phyloP scores from a whole-genome alignment of 371 early-diverging fungal genomes.

The Saksenaea oblongispora region DNA sequence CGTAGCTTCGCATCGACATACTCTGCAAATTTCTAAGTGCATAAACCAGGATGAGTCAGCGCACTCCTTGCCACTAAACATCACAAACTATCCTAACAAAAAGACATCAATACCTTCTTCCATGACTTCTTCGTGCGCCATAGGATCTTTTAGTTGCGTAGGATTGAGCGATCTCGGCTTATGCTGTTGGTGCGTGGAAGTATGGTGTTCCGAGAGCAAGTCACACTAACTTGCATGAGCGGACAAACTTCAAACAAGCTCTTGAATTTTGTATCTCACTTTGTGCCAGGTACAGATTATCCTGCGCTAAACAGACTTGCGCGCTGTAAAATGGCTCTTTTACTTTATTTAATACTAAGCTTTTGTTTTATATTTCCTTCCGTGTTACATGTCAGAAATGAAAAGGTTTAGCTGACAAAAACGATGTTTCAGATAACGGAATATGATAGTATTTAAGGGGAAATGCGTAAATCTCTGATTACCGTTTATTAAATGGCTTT shows the following conservation, averaged over 20 bases:
- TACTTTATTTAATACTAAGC: too few relatives aligned
- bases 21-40: constrained; percentile 79
- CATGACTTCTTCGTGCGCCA: neutral
- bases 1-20: constrained; percentile 84
- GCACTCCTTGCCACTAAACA: neutral
- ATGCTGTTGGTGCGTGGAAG: neutral
- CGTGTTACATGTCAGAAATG: too few relatives aligned
- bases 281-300: too few relatives aligned
- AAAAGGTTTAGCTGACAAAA: too few relatives aligned
- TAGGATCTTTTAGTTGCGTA: neutral
- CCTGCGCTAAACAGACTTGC: too few relatives aligned
- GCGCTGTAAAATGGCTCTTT: too few relatives aligned
- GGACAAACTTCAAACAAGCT: neutral
- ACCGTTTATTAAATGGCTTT: too few relatives aligned
- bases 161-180: constrained; percentile 2
- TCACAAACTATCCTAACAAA: neutral
- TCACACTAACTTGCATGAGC: neutral
- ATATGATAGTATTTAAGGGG: too few relatives aligned
- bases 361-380: too few relatives aligned
- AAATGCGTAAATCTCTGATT: too few relatives aligned
- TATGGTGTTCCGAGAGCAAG: neutral
- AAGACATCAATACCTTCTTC: neutral
- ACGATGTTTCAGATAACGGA: too few relatives aligned
- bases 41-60: neutral
- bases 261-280: too few relatives aligned